Conservation (phyloP, 1,139 yeast genomes). For the Pichia sp. region DNA sequence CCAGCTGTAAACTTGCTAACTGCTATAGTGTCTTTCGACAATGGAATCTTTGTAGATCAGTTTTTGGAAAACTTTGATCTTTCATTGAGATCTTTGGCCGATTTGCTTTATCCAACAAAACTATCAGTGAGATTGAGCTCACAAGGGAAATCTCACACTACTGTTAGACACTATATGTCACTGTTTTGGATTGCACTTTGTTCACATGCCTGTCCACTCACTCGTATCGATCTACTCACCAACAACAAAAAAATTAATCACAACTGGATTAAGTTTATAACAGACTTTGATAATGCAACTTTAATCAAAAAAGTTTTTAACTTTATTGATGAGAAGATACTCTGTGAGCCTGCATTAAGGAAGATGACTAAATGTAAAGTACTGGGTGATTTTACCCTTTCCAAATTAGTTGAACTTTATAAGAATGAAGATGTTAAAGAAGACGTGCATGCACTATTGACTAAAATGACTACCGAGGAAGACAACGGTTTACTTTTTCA, state of each 20-base stretch:
- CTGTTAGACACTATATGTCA: constrained; percentile 57
- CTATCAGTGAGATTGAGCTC: constrained; percentile 38
- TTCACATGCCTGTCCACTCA: constrained; percentile 43
- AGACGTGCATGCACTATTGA: constrained; percentile 46
- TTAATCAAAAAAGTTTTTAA: constrained; percentile 40
- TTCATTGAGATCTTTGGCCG: constrained; percentile 55
- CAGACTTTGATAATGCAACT: constrained; percentile 49
- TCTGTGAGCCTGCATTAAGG: constrained; percentile 58
- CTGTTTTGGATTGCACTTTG: constrained; percentile 57
- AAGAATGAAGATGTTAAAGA: constrained; percentile 32
- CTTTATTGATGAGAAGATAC: constrained; percentile 47
- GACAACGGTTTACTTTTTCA: constrained; percentile 60
- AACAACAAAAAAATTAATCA: constrained; percentile 56
- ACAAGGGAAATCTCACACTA: constrained; percentile 32
- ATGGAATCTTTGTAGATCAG: constrained; percentile 50
- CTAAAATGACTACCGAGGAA: constrained; percentile 46
- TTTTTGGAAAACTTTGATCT: constrained; percentile 67
- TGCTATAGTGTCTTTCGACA: constrained; percentile 46
- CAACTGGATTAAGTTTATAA: constrained; percentile 60
- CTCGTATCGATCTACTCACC: constrained; percentile 58
- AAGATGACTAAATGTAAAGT: constrained; percentile 70
- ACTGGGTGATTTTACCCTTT: constrained; percentile 72
- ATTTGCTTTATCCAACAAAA: constrained; percentile 53
- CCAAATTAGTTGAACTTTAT: constrained; percentile 53
- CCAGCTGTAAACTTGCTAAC: constrained; percentile 56